Percentiles rank a stretch among this genome's conserved stretches.
Evolutionary conservation across 208 protist genomes (phyloP).

Genomic region (Leptomonas pyrrhocoris): DNA sequence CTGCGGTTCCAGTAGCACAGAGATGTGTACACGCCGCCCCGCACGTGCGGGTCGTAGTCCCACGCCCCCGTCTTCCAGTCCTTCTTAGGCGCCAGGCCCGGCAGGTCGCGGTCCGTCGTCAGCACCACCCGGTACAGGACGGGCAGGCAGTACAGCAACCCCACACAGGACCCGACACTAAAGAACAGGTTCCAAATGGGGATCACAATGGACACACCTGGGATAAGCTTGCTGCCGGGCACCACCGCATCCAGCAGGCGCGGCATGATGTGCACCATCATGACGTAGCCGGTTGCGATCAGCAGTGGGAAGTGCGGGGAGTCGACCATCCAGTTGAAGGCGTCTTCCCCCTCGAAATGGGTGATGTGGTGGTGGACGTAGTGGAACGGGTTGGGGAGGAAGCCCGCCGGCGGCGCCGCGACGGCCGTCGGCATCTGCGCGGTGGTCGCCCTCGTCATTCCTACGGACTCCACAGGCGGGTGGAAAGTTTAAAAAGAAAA

Average conservation of each 20-base stretch:
- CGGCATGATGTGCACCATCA: conserved; percentile 48
- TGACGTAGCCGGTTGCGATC: conserved; percentile 34
- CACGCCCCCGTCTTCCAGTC: conserved; percentile 28
- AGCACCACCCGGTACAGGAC: conserved; percentile 38
- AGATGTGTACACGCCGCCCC: conserved; percentile 52
- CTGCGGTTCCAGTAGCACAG: conserved; percentile 62
- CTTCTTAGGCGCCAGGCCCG: conserved; percentile 36
- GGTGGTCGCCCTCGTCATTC: not conserved
- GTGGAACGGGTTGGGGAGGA: conserved; percentile 5
- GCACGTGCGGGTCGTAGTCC: conserved; percentile 34
- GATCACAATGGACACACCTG: conserved; percentile 33
- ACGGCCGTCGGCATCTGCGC: not conserved
- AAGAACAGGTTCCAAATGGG: conserved; percentile 82
- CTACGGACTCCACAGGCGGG: not conserved
- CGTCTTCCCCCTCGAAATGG: conserved; percentile 34
- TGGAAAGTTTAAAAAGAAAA: not conserved
- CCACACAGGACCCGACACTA: conserved; percentile 60
- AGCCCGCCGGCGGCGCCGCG: not conserved
- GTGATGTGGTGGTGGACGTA: conserved; percentile 20
- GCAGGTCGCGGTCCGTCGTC: conserved; percentile 27
- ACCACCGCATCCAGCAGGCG: conserved; percentile 4
- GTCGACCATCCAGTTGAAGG: conserved; percentile 38
- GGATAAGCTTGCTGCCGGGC: conserved; percentile 3
- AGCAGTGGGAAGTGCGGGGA: conserved; percentile 38
- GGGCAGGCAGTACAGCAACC: conserved; percentile 59